Evolutionary conservation across 345 rosid species (phyloP).

Genomic region (Eucalyptus globulus): DNA sequence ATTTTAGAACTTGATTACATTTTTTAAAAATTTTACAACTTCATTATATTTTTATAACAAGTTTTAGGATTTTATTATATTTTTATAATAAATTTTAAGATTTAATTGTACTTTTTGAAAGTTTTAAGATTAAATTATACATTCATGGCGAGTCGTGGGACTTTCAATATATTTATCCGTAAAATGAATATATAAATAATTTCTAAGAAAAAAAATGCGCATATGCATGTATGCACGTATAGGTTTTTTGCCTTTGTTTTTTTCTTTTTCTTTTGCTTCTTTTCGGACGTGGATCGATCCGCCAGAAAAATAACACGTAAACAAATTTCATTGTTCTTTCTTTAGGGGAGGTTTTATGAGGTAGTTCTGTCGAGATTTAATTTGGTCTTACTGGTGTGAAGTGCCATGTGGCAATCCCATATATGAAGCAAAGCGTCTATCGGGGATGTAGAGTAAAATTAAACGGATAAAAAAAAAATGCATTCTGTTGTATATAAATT

Average conservation of each 20-base stretch:
- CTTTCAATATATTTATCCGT: rapidly evolving
- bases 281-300: neutral
- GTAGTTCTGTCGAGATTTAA: neutral
- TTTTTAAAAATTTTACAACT: too few relatives aligned
- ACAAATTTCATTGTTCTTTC: neutral
- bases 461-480: neutral
- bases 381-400: neutral
- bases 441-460: neutral
- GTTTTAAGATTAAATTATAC: rapidly evolving
- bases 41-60: too few relatives aligned
- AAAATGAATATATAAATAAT: neutral
- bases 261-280: neutral
- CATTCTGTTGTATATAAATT: too few relatives aligned
- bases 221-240: neutral
- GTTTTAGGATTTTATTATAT: rapidly evolving
- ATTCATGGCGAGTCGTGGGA: rapidly evolving
- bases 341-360: too few relatives aligned
- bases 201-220: neutral
- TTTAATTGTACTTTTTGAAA: rapidly evolving
- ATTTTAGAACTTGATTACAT: too few relatives aligned
- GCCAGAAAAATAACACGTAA: neutral
- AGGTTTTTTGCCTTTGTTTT: neutral
- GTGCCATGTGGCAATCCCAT: neutral
- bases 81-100: too few relatives aligned
- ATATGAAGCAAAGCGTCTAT: neutral